These are phyloP conservation scores for Eucalyptus guilfoylei DNA, from an alignment of 345 rosid species.

Conservation along the genomic window DNA sequence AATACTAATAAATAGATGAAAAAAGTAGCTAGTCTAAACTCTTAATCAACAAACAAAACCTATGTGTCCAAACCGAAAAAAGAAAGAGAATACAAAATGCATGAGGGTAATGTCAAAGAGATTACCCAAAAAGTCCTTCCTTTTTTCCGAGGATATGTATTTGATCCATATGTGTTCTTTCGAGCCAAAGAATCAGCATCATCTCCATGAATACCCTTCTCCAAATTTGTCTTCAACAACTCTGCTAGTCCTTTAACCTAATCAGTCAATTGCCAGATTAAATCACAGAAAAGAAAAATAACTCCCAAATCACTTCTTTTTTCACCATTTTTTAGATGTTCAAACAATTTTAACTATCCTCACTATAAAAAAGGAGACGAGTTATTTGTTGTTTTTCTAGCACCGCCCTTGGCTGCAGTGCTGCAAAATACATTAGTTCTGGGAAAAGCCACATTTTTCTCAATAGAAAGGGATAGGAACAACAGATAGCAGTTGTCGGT, in stretches of 20 bases:
- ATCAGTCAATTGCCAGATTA: neutral
- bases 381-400: neutral
- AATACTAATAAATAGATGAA: neutral
- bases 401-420: neutral
- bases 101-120: neutral
- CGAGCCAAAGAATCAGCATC: conserved; percentile 60
- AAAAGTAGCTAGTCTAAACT: neutral
- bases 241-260: conserved; percentile 65
- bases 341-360: neutral
- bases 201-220: conserved; percentile 64
- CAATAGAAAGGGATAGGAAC: neutral
- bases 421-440: neutral
- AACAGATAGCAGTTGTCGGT: neutral
- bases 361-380: neutral
- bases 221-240: conserved; percentile 61
- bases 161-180: conserved; percentile 64
- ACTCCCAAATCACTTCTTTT: neutral
- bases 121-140: conserved; percentile 88
- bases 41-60: neutral
- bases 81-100: neutral
- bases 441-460: neutral
- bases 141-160: conserved; percentile 86
- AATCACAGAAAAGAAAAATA: neutral
- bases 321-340: neutral
- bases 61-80: neutral